Evolutionary conservation across 2,329 filamentous ascomycete species (phyloP).

Genomic region (Verticillium isaacii): DNA sequence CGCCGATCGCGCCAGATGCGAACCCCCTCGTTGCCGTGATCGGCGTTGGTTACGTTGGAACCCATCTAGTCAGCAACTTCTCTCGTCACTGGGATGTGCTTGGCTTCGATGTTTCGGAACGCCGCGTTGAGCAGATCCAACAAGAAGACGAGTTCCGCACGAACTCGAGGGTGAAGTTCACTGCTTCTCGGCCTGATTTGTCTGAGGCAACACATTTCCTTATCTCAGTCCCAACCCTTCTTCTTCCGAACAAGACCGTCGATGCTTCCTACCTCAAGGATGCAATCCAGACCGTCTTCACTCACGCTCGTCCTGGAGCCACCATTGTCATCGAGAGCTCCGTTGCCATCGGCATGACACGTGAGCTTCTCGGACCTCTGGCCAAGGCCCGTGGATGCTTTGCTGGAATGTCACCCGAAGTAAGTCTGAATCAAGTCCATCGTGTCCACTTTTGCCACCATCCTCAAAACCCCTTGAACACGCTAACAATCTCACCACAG

Average conservation of each 20-base stretch:
- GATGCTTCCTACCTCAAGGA: slow-evolving; percentile 40
- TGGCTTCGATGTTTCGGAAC: slow-evolving; percentile 41
- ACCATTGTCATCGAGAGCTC: slow-evolving; percentile 49
- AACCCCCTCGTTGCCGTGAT: slow-evolving; percentile 39
- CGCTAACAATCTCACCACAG: slow-evolving; percentile 2
- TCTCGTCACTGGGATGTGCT: slow-evolving; percentile 33
- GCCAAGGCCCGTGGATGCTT: slow-evolving; percentile 34
- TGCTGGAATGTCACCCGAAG: slow-evolving; percentile 45
- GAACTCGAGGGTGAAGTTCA: neutral
- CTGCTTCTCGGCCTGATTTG: slow-evolving; percentile 21
- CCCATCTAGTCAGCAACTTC: slow-evolving; percentile 42
- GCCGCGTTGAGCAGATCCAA: slow-evolving; percentile 28
- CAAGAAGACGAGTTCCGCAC: slow-evolving; percentile 12
- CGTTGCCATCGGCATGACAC: slow-evolving; percentile 50
- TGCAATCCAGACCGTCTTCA: slow-evolving; percentile 35
- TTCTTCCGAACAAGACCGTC: slow-evolving; percentile 39
- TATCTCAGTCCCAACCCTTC: slow-evolving; percentile 47
- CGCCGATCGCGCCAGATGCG: neutral
- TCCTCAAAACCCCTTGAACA: neutral
- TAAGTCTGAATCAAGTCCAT: neutral
- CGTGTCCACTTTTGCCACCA: neutral
- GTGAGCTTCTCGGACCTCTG: slow-evolving; percentile 41
- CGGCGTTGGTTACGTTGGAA: slow-evolving; percentile 48
- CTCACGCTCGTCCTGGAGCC: slow-evolving; percentile 35
- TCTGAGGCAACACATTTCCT: slow-evolving; percentile 44